A percentile compares a stretch with the other conserved stretches of the same genome.
phyloP scores from a whole-genome alignment of 805 yeast species.

The Candida nitratophila region DNA sequence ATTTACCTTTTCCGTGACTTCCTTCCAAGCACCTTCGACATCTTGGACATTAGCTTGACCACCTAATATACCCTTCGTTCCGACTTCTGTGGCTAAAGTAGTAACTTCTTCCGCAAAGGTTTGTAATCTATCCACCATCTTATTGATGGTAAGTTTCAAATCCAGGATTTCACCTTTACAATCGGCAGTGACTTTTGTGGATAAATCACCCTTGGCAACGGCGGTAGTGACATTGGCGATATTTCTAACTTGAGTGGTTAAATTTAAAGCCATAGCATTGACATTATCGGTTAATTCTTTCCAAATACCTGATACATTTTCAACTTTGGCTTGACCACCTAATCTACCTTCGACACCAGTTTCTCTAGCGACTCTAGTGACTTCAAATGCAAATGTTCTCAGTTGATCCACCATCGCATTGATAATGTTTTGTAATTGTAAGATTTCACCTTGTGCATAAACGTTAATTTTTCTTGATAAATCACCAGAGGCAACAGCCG shows the following conservation, averaged over 20 bases:
- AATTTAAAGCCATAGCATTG: conserved; percentile 83
- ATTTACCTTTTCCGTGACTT: conserved; percentile 81
- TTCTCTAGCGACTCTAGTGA: conserved; percentile 79
- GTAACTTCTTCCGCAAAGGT: conserved; percentile 80
- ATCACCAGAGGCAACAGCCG: conserved; percentile 86
- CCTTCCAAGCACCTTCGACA: conserved; percentile 85
- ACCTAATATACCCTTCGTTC: conserved; percentile 76
- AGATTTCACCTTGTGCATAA: conserved; percentile 86
- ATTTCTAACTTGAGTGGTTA: conserved; percentile 83
- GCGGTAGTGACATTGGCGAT: conserved; percentile 86
- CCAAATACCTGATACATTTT: conserved; percentile 83
- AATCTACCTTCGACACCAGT: conserved; percentile 85
- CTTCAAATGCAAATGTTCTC: conserved; percentile 78
- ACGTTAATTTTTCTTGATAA: conserved; percentile 77
- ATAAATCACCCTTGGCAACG: conserved; percentile 76
- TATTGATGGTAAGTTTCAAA: conserved; percentile 75
- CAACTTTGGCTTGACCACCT: conserved; percentile 82
- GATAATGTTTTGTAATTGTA: conserved; percentile 78
- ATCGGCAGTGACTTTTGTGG: conserved; percentile 79
- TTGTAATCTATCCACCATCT: conserved; percentile 83
- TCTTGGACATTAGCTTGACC: conserved; percentile 86
- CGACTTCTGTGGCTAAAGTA: conserved; percentile 83
- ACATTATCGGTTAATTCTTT: conserved; percentile 80
- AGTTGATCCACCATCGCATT: conserved; percentile 86
- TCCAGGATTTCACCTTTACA: conserved; percentile 76